Conservation (phyloP, 2,329 filamentous ascomycete genomes). For the Monilinia laxa region DNA sequence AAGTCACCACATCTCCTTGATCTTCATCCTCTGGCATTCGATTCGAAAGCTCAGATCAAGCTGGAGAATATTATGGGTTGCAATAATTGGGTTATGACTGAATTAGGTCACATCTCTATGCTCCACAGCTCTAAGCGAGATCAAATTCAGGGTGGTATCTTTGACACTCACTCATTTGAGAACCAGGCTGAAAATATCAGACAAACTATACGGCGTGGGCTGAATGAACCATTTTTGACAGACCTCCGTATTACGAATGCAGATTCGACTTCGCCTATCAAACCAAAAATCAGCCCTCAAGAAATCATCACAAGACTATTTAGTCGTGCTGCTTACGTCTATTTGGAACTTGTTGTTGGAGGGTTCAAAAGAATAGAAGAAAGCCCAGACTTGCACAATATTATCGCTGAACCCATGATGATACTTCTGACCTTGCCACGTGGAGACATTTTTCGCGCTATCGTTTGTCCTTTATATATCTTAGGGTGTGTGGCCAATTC, state of each 20-base stretch:
- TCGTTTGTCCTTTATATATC: conserved; percentile 36
- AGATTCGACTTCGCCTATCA: neutral
- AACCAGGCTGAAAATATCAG: conserved; percentile 28
- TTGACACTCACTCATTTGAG: conserved; percentile 26
- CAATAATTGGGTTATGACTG: conserved; percentile 56
- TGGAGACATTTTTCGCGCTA: conserved; percentile 27
- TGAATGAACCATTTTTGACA: conserved; percentile 28
- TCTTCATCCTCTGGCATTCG: conserved; percentile 46
- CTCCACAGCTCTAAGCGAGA: conserved; percentile 57
- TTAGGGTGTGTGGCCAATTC: conserved; percentile 32
- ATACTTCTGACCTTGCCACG: conserved; percentile 29
- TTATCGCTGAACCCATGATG: conserved; percentile 30
- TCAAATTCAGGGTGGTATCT: conserved; percentile 39
- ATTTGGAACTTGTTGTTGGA: conserved; percentile 34
- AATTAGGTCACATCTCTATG: conserved; percentile 54
- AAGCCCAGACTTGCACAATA: conserved; percentile 22
- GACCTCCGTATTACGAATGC: conserved; percentile 26
- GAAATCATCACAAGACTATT: conserved; percentile 34
- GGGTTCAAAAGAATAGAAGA: conserved; percentile 29
- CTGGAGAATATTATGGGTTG: conserved; percentile 55
- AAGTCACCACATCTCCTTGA: conserved; percentile 44
- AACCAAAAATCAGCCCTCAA: neutral
- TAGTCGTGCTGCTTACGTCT: conserved; percentile 32
- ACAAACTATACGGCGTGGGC: conserved; percentile 29
- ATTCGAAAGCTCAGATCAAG: conserved; percentile 40